Evolutionary conservation across 345 rosid genomes (phyloP).

Genomic region (Schrenkiella parvula): DNA sequence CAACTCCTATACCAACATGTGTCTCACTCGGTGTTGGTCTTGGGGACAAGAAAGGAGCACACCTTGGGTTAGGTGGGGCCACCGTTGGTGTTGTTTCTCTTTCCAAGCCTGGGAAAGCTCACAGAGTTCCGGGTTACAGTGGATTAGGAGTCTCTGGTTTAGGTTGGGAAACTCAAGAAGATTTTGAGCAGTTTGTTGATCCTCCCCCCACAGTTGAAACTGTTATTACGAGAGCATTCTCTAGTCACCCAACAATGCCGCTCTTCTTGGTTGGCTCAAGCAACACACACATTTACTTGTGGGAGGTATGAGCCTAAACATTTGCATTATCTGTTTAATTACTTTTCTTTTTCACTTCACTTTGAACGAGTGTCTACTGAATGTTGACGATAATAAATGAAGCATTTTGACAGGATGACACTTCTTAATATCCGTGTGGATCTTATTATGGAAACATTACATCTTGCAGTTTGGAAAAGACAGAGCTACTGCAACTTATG

Average conservation of each 20-base stretch:
- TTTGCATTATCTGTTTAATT: background rate
- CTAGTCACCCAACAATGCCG: conserved; percentile 86
- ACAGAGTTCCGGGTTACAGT: conserved; percentile 60
- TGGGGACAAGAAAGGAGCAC: conserved; percentile 66
- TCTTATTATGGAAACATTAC: conserved; percentile 31
- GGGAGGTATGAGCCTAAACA: conserved; percentile 68
- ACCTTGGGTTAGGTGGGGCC: conserved; percentile 76
- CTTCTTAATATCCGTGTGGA: conserved; percentile 1
- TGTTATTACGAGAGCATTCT: conserved; percentile 71
- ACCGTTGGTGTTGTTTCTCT: conserved; percentile 51
- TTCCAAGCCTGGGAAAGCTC: conserved; percentile 50
- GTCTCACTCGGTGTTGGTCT: conserved; percentile 75
- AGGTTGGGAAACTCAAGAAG: conserved; percentile 83
- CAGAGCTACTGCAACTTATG: conserved; percentile 85
- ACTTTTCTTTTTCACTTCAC: background rate
- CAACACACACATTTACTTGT: conserved; percentile 80
- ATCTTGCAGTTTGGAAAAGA: conserved; percentile 71
- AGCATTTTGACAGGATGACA: background rate
- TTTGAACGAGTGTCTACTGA: background rate
- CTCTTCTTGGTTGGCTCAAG: conserved; percentile 92
- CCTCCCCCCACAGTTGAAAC: conserved; percentile 70
- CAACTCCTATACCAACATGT: conserved; percentile 66
- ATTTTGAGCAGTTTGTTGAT: conserved; percentile 63
- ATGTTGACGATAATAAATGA: background rate
- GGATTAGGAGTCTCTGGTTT: conserved; percentile 64